These are phyloP conservation scores for Niveomyces coronatus DNA, from an alignment of 2,329 filamentous ascomycete species.

Conservation along the genomic window DNA sequence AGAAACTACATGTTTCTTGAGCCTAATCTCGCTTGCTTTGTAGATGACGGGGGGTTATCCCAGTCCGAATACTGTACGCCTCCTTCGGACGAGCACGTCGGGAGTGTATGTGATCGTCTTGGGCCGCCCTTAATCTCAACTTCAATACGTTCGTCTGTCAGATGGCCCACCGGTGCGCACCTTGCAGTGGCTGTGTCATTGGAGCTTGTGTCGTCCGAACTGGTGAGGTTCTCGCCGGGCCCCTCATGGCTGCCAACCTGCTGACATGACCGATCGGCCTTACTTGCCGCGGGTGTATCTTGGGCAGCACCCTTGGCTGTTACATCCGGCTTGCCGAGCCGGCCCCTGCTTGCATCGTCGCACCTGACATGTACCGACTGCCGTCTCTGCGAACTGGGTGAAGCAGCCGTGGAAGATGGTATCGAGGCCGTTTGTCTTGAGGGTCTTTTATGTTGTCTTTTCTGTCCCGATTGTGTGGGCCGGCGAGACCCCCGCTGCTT, in stretches of 20 bases:
- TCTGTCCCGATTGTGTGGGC: slow-evolving; percentile 1
- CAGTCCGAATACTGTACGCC: not conserved
- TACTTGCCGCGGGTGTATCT: not conserved
- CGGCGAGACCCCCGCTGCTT: not conserved
- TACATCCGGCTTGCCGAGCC: not conserved
- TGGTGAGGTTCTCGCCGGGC: not conserved
- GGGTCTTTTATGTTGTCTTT: not conserved
- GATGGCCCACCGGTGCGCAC: not conserved
- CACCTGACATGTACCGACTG: not conserved
- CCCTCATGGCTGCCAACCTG: not conserved
- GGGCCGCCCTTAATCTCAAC: not conserved
- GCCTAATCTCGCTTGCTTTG: too few species aligned
- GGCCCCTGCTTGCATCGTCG: not conserved
- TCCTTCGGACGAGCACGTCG: not conserved
- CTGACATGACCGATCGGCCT: not conserved
- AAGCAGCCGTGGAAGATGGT: slow-evolving; percentile 3
- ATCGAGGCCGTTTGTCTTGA: not conserved
- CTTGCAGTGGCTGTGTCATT: not conserved
- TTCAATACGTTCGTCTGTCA: not conserved
- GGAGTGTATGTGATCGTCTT: not conserved
- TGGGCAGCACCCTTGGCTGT: not conserved
- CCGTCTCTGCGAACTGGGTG: not conserved
- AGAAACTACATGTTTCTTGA: too few species aligned
- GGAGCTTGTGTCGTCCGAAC: not conserved
- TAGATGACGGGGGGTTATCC: too few species aligned